phyloP scores from a whole-genome alignment of 345 rosid species.

The Atalantia buxifolia region DNA sequence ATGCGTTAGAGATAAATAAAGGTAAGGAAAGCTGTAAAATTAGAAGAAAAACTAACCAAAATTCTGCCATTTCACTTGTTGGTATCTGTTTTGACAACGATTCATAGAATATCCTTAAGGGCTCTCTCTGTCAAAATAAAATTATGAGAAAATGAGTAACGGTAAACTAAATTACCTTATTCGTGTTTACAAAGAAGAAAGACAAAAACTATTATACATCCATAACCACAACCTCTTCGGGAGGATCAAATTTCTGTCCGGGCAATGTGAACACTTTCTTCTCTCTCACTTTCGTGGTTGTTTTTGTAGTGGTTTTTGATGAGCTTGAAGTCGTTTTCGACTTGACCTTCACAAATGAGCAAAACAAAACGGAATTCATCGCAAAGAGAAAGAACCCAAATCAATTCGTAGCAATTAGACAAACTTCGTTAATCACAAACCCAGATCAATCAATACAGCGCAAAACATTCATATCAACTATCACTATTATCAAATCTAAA shows the following conservation, averaged over 20 bases:
- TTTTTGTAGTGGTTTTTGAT: conserved; percentile 46
- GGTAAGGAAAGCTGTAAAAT: not conserved
- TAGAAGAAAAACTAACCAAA: conserved; percentile 57
- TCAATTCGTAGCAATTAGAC: conserved; percentile 4
- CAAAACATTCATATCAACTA: not conserved
- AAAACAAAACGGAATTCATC: conserved; percentile 20
- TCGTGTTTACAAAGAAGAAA: conserved; percentile 1
- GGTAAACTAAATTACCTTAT: not conserved
- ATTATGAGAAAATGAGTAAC: not conserved
- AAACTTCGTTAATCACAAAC: not conserved
- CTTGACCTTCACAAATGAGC: conserved; percentile 50
- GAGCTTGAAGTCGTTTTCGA: conserved; percentile 45
- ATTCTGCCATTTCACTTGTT: conserved; percentile 90
- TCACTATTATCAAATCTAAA: not conserved
- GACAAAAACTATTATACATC: conserved; percentile 2
- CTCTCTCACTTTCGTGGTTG: conserved; percentile 58
- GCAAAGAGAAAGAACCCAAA: not conserved
- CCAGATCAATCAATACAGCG: conserved; percentile 8
- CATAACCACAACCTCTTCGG: conserved; percentile 85
- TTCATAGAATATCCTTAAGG: conserved; percentile 89
- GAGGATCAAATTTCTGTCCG: conserved; percentile 86
- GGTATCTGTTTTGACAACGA: conserved; percentile 83
- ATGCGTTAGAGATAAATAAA: not conserved
- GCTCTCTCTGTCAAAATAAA: conserved; percentile 70
- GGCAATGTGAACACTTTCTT: conserved; percentile 83